Evolutionary conservation across 768 basidiomycete genomes (phyloP).

Genomic region (Tephrocybe sp.): DNA sequence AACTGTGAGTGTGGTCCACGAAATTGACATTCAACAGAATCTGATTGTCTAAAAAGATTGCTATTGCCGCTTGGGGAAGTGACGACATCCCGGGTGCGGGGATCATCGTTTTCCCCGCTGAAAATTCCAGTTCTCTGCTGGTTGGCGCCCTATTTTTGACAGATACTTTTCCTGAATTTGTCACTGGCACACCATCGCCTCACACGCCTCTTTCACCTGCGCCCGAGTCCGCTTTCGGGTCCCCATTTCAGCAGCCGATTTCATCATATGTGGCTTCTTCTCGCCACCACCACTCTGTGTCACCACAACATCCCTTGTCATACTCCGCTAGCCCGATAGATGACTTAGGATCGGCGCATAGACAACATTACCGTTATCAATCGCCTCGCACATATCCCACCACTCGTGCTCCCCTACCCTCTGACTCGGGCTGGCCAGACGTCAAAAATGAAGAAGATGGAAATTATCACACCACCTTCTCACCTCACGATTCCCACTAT

Average conservation of each 20-base stretch:
- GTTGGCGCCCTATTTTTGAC: constrained; percentile 50
- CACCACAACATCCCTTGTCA: constrained; percentile 29
- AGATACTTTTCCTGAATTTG: constrained; percentile 45
- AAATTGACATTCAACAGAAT: not conserved
- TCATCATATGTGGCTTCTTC: constrained; percentile 31
- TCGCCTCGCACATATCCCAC: constrained; percentile 22
- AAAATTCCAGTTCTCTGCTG: constrained; percentile 48
- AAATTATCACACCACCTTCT: constrained; percentile 15
- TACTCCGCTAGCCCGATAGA: constrained; percentile 34
- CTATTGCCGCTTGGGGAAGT: constrained; percentile 48
- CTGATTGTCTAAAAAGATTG: constrained; percentile 35
- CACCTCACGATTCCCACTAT: constrained; percentile 24
- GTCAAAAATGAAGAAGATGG: constrained; percentile 30
- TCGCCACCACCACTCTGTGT: constrained; percentile 31
- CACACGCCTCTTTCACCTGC: constrained; percentile 27
- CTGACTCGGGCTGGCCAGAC: constrained; percentile 14
- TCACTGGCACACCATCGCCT: constrained; percentile 28
- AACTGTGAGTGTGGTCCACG: constrained; percentile 36
- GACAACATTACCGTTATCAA: constrained; percentile 34
- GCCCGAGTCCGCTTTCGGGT: constrained; percentile 25
- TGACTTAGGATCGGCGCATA: constrained; percentile 23
- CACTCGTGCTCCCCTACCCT: constrained; percentile 10
- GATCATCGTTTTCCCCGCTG: constrained; percentile 51
- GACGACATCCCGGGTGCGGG: constrained; percentile 45
- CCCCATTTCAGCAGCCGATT: constrained; percentile 28